phyloP scores from a whole-genome alignment of 805 yeast genomes.

The Candida suzukii region DNA sequence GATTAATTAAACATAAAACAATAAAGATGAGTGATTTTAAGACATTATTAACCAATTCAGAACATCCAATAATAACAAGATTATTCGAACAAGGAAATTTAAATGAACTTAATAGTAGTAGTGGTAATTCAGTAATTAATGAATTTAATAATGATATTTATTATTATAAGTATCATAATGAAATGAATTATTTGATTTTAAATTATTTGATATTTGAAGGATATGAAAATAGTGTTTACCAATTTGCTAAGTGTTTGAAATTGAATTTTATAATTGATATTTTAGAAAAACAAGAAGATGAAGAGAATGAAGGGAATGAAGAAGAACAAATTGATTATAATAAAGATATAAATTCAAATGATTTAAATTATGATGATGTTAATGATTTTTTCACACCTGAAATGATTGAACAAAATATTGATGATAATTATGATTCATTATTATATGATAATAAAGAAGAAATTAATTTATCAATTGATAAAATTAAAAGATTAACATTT shows the following conservation, averaged over 20 bases:
- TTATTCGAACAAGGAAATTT: not conserved
- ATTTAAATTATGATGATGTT: not conserved
- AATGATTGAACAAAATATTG: constrained; percentile 9
- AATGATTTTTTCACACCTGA: constrained; percentile 5
- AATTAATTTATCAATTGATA: constrained; percentile 5
- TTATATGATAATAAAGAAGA: not conserved
- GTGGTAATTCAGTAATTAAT: not conserved
- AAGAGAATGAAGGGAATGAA: not conserved
- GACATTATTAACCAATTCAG: not conserved
- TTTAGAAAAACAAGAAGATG: constrained; percentile 14
- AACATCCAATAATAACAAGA: not conserved
- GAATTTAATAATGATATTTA: not conserved
- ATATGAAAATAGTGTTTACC: constrained; percentile 57
- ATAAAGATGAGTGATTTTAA: not conserved
- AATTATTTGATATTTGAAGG: constrained; percentile 77
- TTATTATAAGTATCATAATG: constrained; percentile 9
- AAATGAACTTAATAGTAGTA: too few relatives aligned
- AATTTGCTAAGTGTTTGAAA: constrained; percentile 53
- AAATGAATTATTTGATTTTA: constrained; percentile 49
- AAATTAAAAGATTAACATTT: constrained; percentile 11
- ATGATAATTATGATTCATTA: constrained; percentile 6
- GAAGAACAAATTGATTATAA: constrained; percentile 1
- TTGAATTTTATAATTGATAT: constrained; percentile 20
- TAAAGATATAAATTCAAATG: constrained; percentile 3
- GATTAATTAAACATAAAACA: not conserved